phyloP scores from a whole-genome alignment of 306 rosid genomes.

The Alnus glutinosa region DNA sequence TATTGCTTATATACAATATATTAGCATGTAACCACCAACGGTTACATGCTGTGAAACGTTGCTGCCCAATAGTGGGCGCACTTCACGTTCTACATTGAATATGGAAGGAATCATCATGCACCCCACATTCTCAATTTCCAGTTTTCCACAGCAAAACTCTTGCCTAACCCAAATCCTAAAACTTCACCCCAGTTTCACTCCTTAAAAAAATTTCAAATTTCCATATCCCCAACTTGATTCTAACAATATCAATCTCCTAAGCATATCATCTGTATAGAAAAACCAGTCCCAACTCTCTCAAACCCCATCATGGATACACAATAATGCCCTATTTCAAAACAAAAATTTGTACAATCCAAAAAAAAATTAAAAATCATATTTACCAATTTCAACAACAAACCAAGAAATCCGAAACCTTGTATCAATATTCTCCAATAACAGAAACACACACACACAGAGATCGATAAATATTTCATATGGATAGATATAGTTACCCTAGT shows the following conservation, averaged over 20 bases:
- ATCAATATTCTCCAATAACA: background rate
- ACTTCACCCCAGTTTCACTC: background rate
- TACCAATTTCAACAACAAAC: background rate
- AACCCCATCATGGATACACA: background rate
- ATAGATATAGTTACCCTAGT: conserved; percentile 42
- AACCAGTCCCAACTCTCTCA: background rate
- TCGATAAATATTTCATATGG: background rate
- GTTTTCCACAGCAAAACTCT: background rate
- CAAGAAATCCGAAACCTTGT: background rate
- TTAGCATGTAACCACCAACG: too few relatives aligned
- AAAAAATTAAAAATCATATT: background rate
- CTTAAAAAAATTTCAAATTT: background rate
- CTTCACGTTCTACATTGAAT: background rate
- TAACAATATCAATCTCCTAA: background rate
- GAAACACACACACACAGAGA: background rate
- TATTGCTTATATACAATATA: too few relatives aligned
- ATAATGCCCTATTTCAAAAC: background rate
- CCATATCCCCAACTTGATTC: background rate
- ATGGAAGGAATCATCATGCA: background rate
- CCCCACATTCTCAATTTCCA: background rate
- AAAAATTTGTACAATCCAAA: background rate
- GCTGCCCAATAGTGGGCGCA: too few relatives aligned
- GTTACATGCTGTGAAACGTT: too few relatives aligned
- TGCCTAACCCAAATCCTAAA: background rate
- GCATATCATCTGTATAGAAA: background rate